A percentile compares a stretch with the other conserved stretches of the same genome.
phyloP scores from a whole-genome alignment of 2,329 filamentous ascomycete genomes.

The Aspergillus arachidicola region DNA sequence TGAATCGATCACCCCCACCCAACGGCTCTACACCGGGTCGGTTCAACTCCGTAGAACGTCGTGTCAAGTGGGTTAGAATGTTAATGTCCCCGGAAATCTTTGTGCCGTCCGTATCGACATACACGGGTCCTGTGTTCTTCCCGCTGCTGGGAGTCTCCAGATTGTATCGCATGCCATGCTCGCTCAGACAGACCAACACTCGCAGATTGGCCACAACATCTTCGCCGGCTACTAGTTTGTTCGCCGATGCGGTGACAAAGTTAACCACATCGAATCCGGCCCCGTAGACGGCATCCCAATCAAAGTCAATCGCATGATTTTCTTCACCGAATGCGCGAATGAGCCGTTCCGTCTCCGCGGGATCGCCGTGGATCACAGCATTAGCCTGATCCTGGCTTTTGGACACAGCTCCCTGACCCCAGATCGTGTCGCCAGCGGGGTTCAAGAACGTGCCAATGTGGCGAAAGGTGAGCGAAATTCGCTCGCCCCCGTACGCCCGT shows the following conservation, averaged over 20 bases:
- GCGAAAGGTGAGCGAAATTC: constrained; percentile 91
- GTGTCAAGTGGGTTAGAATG: constrained; percentile 36
- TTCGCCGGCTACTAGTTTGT: constrained; percentile 34
- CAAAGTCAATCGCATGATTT: constrained; percentile 72
- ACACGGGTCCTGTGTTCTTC: constrained; percentile 21
- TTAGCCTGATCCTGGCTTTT: constrained; percentile 66
- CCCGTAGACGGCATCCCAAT: constrained; percentile 77
- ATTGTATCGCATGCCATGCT: constrained; percentile 43
- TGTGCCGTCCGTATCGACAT: constrained; percentile 31
- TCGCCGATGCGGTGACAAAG: constrained; percentile 43
- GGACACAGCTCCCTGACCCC: constrained; percentile 83
- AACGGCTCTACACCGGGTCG: constrained; percentile 32
- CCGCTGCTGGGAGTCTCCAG: constrained; percentile 7
- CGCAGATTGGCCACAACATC: constrained; percentile 41
- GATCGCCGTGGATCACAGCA: constrained; percentile 69
- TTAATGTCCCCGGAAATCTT: constrained; percentile 32
- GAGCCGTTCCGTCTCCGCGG: constrained; percentile 63
- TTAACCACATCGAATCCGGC: constrained; percentile 75
- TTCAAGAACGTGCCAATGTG: constrained; percentile 83
- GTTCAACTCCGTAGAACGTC: constrained; percentile 21
- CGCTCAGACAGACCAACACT: constrained; percentile 40
- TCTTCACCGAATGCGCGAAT: constrained; percentile 81
- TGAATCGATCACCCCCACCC: constrained; percentile 30
- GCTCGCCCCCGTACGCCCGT: constrained; percentile 70
- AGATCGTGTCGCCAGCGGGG: constrained; percentile 67